Percentiles rank a stretch among this genome's conserved stretches.
Evolutionary conservation across 2,329 filamentous ascomycete species (phyloP).

Genomic region (Colletotrichum sp.): DNA sequence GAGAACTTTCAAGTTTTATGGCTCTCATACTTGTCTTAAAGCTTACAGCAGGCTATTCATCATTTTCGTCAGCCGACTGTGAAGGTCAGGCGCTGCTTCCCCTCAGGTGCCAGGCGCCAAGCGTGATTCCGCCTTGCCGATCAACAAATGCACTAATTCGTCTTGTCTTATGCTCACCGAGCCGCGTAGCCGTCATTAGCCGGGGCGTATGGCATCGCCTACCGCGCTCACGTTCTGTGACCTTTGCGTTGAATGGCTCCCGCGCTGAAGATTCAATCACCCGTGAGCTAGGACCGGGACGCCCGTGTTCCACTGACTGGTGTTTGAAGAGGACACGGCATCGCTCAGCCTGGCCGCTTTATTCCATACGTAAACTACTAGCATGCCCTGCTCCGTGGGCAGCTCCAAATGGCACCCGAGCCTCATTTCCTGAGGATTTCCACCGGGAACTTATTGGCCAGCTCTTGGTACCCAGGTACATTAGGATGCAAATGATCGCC

Average conservation of each 20-base stretch:
- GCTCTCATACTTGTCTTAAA: not conserved
- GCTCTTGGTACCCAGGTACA: conserved; percentile 60
- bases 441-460: conserved; percentile 65
- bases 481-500: conserved; percentile 72
- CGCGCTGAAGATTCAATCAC: not conserved
- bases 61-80: not conserved
- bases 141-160: not conserved
- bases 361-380: not conserved
- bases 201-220: not conserved
- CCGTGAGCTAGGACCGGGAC: not conserved
- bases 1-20: not conserved
- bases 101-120: not conserved
- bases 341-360: not conserved
- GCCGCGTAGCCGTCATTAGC: not conserved
- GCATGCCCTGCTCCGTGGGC: not conserved
- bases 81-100: not conserved
- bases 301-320: not conserved
- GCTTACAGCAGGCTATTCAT: not conserved
- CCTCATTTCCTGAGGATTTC: conserved; percentile 47
- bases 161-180: not conserved
- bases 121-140: not conserved
- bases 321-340: not conserved
- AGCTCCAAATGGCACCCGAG: not conserved
- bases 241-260: not conserved
- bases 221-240: not conserved